Evolutionary conservation across 345 rosid genomes (phyloP).

Genomic region (Iberis pinnata): DNA sequence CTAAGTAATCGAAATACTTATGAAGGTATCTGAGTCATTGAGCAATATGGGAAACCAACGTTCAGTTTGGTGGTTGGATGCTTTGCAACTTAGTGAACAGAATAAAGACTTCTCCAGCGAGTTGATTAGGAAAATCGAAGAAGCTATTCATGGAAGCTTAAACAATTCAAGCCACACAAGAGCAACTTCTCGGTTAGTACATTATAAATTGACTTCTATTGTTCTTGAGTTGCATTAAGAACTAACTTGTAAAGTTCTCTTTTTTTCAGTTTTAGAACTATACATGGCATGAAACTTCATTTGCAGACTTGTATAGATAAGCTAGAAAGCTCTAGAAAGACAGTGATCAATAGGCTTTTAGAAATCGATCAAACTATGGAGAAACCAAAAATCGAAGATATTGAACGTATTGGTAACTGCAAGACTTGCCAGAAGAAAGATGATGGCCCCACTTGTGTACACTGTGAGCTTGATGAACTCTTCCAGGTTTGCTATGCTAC

Average conservation of each 20-base stretch:
- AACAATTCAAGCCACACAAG: constrained; percentile 52
- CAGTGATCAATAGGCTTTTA: constrained; percentile 49
- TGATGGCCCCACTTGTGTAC: constrained; percentile 76
- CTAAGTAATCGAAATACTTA: constrained; percentile 21
- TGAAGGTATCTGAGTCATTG: constrained; percentile 59
- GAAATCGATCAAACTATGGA: constrained; percentile 79
- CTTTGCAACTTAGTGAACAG: constrained; percentile 56
- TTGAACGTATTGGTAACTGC: constrained; percentile 65
- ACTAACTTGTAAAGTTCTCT: constrained; percentile 24
- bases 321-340: constrained; percentile 60
- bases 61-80: constrained; percentile 83
- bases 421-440: constrained; percentile 52
- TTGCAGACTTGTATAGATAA: constrained; percentile 72
- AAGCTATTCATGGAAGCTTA: constrained; percentile 56
- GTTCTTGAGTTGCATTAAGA: neutral
- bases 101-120: constrained; percentile 54
- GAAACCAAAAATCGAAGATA: constrained; percentile 69
- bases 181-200: constrained; percentile 44
- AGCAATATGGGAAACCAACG: constrained; percentile 37
- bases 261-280: constrained; percentile 60
- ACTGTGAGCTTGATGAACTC: constrained; percentile 75
- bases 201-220: constrained; percentile 7
- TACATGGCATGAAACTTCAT: constrained; percentile 70
- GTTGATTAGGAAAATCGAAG: constrained; percentile 77
- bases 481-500: constrained; percentile 56